Conservation (phyloP, 2,329 filamentous ascomycete genomes). For the Alternaria incomplexa region DNA sequence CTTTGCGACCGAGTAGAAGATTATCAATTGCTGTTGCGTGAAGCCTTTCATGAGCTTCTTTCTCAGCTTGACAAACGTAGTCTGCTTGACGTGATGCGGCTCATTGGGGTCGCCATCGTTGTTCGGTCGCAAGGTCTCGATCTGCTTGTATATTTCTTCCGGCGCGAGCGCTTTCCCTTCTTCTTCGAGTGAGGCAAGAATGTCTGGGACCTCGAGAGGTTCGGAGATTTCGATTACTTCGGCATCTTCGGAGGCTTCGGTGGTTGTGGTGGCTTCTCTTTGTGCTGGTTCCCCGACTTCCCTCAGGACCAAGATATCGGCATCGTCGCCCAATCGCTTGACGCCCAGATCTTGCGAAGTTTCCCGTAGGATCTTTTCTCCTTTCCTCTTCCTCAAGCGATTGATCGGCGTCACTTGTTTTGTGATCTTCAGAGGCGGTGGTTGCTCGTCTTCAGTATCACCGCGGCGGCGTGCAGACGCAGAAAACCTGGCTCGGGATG, state of each 20-base stretch:
- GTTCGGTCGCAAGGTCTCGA: conserved; percentile 39
- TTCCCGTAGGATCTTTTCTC: conserved; percentile 31
- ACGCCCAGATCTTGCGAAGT: conserved; percentile 38
- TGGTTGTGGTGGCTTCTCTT: neutral
- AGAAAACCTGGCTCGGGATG: conserved; percentile 36
- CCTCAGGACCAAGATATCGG: conserved; percentile 44
- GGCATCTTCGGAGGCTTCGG: neutral
- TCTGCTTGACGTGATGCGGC: conserved; percentile 37
- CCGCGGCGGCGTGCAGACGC: conserved; percentile 31
- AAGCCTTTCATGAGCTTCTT: conserved; percentile 34
- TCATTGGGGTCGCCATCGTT: conserved; percentile 24
- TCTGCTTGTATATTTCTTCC: conserved; percentile 39
- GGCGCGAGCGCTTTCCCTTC: conserved; percentile 27
- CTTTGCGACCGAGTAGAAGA: conserved; percentile 39
- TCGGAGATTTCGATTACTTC: conserved; percentile 12
- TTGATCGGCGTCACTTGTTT: conserved; percentile 22
- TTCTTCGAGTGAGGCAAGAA: conserved; percentile 35
- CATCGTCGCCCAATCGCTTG: conserved; percentile 42
- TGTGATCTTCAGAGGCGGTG: conserved; percentile 7
- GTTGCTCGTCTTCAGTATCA: conserved; percentile 16
- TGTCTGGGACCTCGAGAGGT: conserved; percentile 23
- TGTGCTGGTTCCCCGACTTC: conserved; percentile 24
- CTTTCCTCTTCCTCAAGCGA: conserved; percentile 29
- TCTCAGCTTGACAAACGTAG: conserved; percentile 33
- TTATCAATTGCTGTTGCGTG: conserved; percentile 36